phyloP scores from a whole-genome alignment of 208 protist species.

The Wallacemonas sp. region DNA sequence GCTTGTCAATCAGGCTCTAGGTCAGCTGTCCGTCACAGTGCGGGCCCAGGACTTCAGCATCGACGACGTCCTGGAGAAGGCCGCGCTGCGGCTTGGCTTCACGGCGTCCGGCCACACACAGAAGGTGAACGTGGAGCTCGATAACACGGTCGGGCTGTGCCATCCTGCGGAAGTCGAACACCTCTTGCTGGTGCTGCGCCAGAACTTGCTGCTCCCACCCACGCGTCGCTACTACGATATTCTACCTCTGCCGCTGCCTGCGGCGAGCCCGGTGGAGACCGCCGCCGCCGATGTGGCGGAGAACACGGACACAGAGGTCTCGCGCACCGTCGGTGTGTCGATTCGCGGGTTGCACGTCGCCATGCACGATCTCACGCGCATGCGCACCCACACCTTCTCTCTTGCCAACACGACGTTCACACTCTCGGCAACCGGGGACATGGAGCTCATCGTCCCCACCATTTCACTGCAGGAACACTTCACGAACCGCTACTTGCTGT shows the following conservation, averaged over 20 bases:
- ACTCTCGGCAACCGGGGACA: conserved; percentile 32
- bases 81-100: conserved; percentile 42
- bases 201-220: conserved; percentile 59
- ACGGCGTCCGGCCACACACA: conserved; percentile 11
- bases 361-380: conserved; percentile 56
- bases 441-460: conserved; percentile 34
- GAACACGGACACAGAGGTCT: no score
- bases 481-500: conserved; percentile 48
- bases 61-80: conserved; percentile 62
- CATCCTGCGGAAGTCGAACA: conserved; percentile 64
- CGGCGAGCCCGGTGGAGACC: not conserved
- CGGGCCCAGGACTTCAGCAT: conserved; percentile 68
- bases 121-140: conserved; percentile 40
- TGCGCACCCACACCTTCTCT: conserved; percentile 61
- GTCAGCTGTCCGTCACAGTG: conserved; percentile 29
- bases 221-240: conserved; percentile 46
- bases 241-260: conserved; percentile 7
- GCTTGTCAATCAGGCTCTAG: conserved; percentile 34
- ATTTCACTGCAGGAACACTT: conserved; percentile 61
- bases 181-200: conserved; percentile 47
- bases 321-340: conserved; percentile 45
- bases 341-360: conserved; percentile 47
- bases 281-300: not conserved
- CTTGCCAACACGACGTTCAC: conserved; percentile 33
- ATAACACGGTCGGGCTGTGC: conserved; percentile 50